These are phyloP conservation scores for Coniella lustricola DNA, from an alignment of 2,329 filamentous ascomycete genomes.

Conservation along the genomic window DNA sequence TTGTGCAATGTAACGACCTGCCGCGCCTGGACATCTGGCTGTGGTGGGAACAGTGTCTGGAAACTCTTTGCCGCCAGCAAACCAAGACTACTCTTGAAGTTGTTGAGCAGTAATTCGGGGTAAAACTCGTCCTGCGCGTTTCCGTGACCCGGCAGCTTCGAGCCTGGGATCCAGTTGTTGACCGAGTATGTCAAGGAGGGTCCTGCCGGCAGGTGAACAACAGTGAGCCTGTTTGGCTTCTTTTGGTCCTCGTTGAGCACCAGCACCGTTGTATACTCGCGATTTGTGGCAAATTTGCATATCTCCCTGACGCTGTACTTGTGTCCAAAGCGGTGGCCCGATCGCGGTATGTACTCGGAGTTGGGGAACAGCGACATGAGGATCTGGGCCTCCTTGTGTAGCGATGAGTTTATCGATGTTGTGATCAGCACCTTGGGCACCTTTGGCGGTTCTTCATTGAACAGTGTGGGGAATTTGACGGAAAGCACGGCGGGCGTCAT, in stretches of 20 bases:
- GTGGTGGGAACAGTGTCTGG: conserved; percentile 68
- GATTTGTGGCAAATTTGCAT: conserved; percentile 71
- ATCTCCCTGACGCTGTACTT: conserved; percentile 94
- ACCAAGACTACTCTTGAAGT: conserved; percentile 89
- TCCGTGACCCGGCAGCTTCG: conserved; percentile 79
- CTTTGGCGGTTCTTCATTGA: conserved; percentile 50
- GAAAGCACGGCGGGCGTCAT: conserved; percentile 53
- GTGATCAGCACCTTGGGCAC: conserved; percentile 86
- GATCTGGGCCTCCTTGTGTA: conserved; percentile 75
- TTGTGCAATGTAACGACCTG: conserved; percentile 93
- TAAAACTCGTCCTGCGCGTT: conserved; percentile 78
- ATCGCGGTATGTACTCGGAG: conserved; percentile 77
- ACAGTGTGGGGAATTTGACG: conserved; percentile 56
- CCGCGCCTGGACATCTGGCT: conserved; percentile 75
- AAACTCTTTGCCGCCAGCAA: conserved; percentile 82
- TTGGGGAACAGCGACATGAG: conserved; percentile 82
- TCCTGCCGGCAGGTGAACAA: conserved; percentile 50
- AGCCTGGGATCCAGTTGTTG: conserved; percentile 83
- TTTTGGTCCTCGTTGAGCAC: conserved; percentile 88
- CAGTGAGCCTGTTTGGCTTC: conserved; percentile 56
- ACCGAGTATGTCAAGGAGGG: conserved; percentile 92
- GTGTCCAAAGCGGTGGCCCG: conserved; percentile 74
- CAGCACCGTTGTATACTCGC: conserved; percentile 76
- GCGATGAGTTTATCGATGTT: conserved; percentile 78
- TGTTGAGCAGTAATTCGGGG: conserved; percentile 85